A percentile compares a stretch with the other conserved stretches of the same genome.
These are phyloP conservation scores for Gymnopilus dilepis DNA, from an alignment of 768 basidiomycete genomes.

Conservation along the genomic window DNA sequence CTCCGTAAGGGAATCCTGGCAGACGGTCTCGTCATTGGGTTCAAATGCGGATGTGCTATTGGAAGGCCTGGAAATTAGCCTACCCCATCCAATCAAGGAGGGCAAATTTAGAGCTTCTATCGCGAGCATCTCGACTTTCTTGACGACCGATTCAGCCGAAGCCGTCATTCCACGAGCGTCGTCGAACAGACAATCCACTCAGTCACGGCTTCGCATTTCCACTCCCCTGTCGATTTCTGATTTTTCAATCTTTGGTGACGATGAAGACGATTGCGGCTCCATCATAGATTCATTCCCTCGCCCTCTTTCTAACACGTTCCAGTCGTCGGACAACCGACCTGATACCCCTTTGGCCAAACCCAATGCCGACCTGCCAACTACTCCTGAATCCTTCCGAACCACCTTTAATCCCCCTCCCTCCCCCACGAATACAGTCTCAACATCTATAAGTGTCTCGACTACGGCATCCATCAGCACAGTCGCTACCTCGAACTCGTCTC, in stretches of 20 bases:
- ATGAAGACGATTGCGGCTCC: constrained; percentile 38
- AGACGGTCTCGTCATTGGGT: constrained; percentile 38
- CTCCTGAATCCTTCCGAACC: constrained; percentile 15
- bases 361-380: constrained; percentile 10
- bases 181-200: constrained; percentile 7
- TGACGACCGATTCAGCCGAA: constrained; percentile 63
- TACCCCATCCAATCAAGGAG: constrained; percentile 42
- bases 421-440: constrained; percentile 36
- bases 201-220: constrained; percentile 35
- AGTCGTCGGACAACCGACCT: constrained; percentile 39
- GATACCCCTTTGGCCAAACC: constrained; percentile 31
- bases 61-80: constrained; percentile 42
- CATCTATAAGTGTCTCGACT: constrained; percentile 15
- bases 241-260: constrained; percentile 45
- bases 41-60: constrained; percentile 44
- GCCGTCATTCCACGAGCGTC: constrained; percentile 51
- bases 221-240: constrained; percentile 44
- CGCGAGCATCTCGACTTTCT: constrained; percentile 59
- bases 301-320: constrained; percentile 41
- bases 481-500: constrained; percentile 33
- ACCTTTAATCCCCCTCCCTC: constrained; percentile 39
- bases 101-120: constrained; percentile 46
- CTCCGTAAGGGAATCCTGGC: constrained; percentile 50
- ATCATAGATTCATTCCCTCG: constrained; percentile 47
- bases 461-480: constrained; percentile 24